Conservation (phyloP, 306 rosid genomes). For the Vigna nakashimae region DNA sequence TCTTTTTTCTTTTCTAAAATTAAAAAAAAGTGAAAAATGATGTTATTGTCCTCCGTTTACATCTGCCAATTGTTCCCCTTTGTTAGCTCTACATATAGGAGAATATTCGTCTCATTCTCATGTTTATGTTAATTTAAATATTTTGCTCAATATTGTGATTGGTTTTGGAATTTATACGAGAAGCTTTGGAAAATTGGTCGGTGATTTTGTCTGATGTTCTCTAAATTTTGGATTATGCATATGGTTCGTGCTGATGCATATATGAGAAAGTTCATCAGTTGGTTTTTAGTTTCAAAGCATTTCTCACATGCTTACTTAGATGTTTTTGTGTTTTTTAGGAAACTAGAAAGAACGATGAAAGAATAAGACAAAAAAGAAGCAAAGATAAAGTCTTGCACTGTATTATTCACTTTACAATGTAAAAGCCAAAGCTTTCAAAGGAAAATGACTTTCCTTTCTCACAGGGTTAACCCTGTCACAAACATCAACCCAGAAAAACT, state of each 20-base stretch:
- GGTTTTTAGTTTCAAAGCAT: slow-evolving; percentile 21
- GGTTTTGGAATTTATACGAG: slow-evolving; percentile 21
- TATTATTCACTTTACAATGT: no score
- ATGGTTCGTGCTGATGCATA: slow-evolving; percentile 17
- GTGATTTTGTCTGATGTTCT: slow-evolving; percentile 14
- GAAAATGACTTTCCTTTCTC: no score
- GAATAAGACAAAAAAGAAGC: no score
- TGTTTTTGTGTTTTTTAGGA: background rate
- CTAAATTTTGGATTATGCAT: background rate
- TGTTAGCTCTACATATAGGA: background rate
- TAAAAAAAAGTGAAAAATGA: background rate
- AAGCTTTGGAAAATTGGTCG: background rate
- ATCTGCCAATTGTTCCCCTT: background rate
- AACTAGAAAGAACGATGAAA: no score
- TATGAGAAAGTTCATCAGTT: slow-evolving; percentile 29
- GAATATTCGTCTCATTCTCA: slow-evolving; percentile 13
- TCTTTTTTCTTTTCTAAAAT: background rate
- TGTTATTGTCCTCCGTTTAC: background rate
- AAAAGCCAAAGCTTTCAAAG: no score
- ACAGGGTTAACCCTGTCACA: no score
- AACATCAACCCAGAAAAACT: no score
- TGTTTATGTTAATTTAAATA: background rate
- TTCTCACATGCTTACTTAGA: background rate
- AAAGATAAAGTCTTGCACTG: no score
- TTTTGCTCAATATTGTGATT: background rate